phyloP scores from a whole-genome alignment of 106 monocot genomes.

The Triglochin maritima region DNA sequence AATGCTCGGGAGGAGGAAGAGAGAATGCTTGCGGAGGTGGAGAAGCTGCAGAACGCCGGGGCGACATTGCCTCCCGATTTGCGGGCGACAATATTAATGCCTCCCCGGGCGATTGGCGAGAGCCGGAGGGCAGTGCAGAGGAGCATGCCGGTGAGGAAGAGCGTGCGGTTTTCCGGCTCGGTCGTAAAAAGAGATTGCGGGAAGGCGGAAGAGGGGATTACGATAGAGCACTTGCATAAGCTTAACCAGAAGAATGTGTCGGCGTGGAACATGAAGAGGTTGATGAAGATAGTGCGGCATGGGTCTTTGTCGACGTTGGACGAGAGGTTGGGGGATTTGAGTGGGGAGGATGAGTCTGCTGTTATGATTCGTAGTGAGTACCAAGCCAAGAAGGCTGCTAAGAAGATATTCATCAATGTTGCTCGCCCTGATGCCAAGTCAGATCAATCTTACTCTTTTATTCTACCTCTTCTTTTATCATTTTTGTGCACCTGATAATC shows the following conservation, averaged over 20 bases:
- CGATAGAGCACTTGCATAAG: slow-evolving; percentile 52
- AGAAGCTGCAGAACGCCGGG: slow-evolving; percentile 64
- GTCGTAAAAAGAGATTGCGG: slow-evolving; percentile 12
- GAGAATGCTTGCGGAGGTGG: slow-evolving; percentile 41
- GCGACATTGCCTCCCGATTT: slow-evolving; percentile 48
- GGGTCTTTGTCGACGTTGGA: slow-evolving; percentile 59
- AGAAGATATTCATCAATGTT: slow-evolving; percentile 78
- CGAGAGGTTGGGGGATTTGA: slow-evolving; percentile 25
- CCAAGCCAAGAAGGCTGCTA: slow-evolving; percentile 70
- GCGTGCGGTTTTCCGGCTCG: slow-evolving; percentile 16
- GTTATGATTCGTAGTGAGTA: slow-evolving; percentile 54
- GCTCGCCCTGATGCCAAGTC: slow-evolving; percentile 48
- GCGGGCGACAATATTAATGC: slow-evolving; percentile 23
- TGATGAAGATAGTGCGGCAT: slow-evolving; percentile 61
- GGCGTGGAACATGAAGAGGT: slow-evolving; percentile 85
- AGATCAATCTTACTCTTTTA: no score
- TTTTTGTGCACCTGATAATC: no score
- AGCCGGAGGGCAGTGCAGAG: neutral
- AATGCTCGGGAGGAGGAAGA: slow-evolving; percentile 44
- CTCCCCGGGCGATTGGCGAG: slow-evolving; percentile 11
- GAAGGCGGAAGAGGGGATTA: slow-evolving; percentile 37
- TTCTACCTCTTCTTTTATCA: no score
- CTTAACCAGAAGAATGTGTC: slow-evolving; percentile 78
- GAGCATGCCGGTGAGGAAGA: slow-evolving; percentile 46
- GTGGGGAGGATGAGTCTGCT: slow-evolving; percentile 43